phyloP scores from a whole-genome alignment of 2,329 filamentous ascomycete species.

The Bipolaris sorokiniana region DNA sequence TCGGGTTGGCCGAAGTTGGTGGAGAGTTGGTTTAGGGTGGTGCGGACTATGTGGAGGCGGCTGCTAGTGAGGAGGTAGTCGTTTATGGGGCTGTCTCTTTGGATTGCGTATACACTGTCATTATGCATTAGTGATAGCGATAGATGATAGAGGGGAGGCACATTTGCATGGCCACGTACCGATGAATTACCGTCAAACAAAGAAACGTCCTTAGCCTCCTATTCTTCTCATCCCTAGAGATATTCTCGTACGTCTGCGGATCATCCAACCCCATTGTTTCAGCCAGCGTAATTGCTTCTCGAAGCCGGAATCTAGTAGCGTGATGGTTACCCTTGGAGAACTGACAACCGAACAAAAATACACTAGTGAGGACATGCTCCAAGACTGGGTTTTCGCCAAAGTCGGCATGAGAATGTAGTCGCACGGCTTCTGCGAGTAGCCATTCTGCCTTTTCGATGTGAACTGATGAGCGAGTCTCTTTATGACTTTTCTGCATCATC shows the following conservation, averaged over 20 bases:
- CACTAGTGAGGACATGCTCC: background rate
- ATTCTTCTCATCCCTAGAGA: background rate
- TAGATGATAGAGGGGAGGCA: too few relatives aligned
- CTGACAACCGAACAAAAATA: background rate
- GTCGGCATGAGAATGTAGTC: background rate
- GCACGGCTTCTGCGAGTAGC: background rate
- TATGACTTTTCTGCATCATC: background rate
- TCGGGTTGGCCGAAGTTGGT: background rate
- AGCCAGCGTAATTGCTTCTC: background rate
- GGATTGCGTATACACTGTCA: background rate
- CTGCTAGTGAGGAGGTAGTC: background rate
- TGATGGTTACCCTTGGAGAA: background rate
- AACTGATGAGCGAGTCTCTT: background rate
- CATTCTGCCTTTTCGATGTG: background rate
- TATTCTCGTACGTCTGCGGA: background rate
- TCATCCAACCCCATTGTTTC: background rate
- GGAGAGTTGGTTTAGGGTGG: background rate
- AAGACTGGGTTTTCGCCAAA: background rate
- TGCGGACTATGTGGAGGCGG: background rate
- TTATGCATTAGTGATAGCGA: background rate
- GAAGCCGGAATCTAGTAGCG: background rate
- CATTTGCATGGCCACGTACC: background rate
- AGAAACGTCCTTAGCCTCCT: background rate
- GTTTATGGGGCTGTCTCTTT: background rate
- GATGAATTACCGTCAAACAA: background rate